phyloP scores from a whole-genome alignment of 108 stramenopile genomes.

The Phaeodactylum tricornutum region DNA sequence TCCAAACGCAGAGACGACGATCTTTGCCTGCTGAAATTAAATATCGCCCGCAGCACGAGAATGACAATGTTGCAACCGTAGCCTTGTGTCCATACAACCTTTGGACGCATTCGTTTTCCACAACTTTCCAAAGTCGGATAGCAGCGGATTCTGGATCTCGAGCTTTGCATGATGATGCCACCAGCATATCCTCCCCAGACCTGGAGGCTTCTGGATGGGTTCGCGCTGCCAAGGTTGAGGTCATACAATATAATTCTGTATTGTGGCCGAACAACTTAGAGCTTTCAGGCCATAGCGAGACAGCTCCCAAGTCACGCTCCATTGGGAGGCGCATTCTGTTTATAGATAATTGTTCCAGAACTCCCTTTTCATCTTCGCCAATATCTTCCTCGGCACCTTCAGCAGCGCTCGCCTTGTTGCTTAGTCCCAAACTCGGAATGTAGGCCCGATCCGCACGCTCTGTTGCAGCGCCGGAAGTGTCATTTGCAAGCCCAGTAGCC shows the following conservation, averaged over 20 bases:
- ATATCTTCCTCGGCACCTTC: slow-evolving; percentile 37
- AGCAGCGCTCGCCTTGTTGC: slow-evolving; percentile 70
- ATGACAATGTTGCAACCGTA: slow-evolving; percentile 68
- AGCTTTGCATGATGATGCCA: slow-evolving; percentile 79
- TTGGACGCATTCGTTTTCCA: slow-evolving; percentile 55
- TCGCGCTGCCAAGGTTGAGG: slow-evolving; percentile 41
- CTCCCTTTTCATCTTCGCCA: slow-evolving; percentile 12
- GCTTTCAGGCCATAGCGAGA: slow-evolving; percentile 77
- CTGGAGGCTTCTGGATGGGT: neutral
- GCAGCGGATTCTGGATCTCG: slow-evolving; percentile 69
- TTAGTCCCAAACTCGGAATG: slow-evolving; percentile 77
- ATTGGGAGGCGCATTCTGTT: slow-evolving; percentile 37
- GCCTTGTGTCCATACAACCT: slow-evolving; percentile 65
- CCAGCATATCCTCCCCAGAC: slow-evolving; percentile 25
- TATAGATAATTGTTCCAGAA: neutral
- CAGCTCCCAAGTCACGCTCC: slow-evolving; percentile 75
- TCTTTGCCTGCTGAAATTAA: slow-evolving; percentile 81
- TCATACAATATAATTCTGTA: slow-evolving; percentile 65
- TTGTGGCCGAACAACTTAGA: slow-evolving; percentile 79
- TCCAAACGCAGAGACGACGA: slow-evolving; percentile 79
- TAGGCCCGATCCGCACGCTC: slow-evolving; percentile 72
- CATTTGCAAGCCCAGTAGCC: slow-evolving; percentile 2
- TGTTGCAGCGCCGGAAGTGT: neutral
- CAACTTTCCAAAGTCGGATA: slow-evolving; percentile 70
- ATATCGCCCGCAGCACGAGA: slow-evolving; percentile 69